Conservation (phyloP, 2,329 filamentous ascomycete genomes). For the Ascochyta pisi region DNA sequence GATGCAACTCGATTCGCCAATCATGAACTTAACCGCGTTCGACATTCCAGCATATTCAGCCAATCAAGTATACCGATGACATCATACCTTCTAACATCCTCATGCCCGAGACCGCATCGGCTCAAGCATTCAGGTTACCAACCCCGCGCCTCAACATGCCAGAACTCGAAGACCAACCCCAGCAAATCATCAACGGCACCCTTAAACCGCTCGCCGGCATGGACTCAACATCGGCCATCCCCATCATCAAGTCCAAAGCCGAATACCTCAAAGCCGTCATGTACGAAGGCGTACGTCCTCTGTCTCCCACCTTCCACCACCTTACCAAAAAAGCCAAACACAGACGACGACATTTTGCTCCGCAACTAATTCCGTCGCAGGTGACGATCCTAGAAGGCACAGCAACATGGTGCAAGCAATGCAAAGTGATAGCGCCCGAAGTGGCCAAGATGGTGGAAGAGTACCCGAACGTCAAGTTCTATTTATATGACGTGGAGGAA, state of each 20-base stretch:
- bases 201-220: conserved; percentile 7
- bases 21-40: neutral
- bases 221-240: conserved; percentile 21
- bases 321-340: neutral
- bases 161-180: conserved; percentile 1
- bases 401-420: conserved; percentile 40
- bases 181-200: conserved; percentile 16
- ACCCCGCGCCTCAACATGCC: neutral
- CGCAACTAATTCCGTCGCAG: neutral
- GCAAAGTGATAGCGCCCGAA: conserved; percentile 37
- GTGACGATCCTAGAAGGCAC: conserved; percentile 42
- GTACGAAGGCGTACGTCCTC: conserved; percentile 32
- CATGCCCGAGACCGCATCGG: neutral
- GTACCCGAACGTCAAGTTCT: conserved; percentile 35
- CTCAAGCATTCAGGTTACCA: neutral
- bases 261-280: conserved; percentile 40
- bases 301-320: neutral
- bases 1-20: no score
- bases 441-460: conserved; percentile 34
- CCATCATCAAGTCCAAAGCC: conserved; percentile 32
- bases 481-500: conserved; percentile 41
- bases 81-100: conserved; percentile 7
- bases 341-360: no score
- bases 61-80: conserved; percentile 6
- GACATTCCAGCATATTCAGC: conserved; percentile 6